Conservation (phyloP, 2,329 filamentous ascomycete genomes). For the Blumeriella jaapii region DNA sequence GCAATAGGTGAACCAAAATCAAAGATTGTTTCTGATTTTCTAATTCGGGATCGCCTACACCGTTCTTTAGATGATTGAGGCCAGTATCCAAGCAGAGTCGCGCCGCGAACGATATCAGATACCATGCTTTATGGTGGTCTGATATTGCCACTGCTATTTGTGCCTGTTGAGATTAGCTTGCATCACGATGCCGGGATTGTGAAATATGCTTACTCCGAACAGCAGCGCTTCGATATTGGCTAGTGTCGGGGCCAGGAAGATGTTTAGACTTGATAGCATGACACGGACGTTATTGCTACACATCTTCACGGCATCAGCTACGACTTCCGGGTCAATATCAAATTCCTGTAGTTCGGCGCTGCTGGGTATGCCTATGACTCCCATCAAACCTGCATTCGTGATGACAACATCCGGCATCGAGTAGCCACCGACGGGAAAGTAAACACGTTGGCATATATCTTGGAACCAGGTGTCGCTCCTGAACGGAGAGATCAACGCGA, state of each 20-base stretch:
- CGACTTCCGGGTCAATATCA: constrained; percentile 1
- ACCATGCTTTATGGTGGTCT: constrained; percentile 8
- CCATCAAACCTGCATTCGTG: constrained; percentile 5
- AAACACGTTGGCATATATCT: constrained; percentile 6
- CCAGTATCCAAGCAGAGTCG: constrained; percentile 9
- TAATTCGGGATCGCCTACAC: neutral
- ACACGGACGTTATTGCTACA: constrained; percentile 6
- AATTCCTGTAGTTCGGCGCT: neutral
- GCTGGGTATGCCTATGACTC: constrained; percentile 2
- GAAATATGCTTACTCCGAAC: constrained; percentile 2
- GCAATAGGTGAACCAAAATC: constrained; percentile 8
- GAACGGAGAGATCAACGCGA: constrained; percentile 6
- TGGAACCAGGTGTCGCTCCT: neutral
- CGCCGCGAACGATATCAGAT: constrained; percentile 8
- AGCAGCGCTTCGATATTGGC: constrained; percentile 5
- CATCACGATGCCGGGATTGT: neutral
- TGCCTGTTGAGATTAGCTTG: neutral
- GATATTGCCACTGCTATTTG: constrained; percentile 7
- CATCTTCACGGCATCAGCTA: constrained; percentile 1
- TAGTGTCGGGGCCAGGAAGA: constrained; percentile 4
- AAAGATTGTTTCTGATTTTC: constrained; percentile 1
- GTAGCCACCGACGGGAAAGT: constrained; percentile 9
- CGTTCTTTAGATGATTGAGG: constrained; percentile 6
- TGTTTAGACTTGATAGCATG: constrained; percentile 2
- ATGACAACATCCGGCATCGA: constrained; percentile 9